phyloP scores from a whole-genome alignment of 2,329 filamentous ascomycete species.

The Dactylellina parvicollis region DNA sequence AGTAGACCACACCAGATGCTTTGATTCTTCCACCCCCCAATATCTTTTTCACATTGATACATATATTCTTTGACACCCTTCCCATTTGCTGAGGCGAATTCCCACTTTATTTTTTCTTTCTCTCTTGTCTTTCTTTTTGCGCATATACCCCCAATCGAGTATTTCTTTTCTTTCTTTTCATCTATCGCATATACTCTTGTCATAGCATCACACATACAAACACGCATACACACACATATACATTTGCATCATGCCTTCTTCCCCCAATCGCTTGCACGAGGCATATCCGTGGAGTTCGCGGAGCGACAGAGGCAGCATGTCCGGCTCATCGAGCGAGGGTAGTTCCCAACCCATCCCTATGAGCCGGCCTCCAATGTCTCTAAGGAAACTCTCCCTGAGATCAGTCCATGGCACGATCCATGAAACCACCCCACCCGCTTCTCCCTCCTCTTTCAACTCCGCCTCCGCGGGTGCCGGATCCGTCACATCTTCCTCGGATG shows the following conservation, averaged over 20 bases:
- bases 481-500: slow-evolving; percentile 39
- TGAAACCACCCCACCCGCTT: slow-evolving; percentile 51
- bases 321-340: slow-evolving; percentile 41
- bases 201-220: not conserved
- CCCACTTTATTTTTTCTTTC: not conserved
- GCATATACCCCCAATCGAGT: slow-evolving; percentile 20
- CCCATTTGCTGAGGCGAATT: slow-evolving; percentile 1
- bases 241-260: slow-evolving; percentile 24
- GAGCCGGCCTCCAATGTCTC: slow-evolving; percentile 48
- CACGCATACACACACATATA: too few species aligned
- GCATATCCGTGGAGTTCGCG: slow-evolving; percentile 43
- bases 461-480: slow-evolving; percentile 42
- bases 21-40: slow-evolving; percentile 45
- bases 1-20: slow-evolving; percentile 52
- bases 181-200: slow-evolving; percentile 5
- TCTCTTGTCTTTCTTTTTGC: not conserved
- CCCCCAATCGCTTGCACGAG: slow-evolving; percentile 31
- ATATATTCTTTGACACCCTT: slow-evolving; percentile 23
- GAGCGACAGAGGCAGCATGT: slow-evolving; percentile 47
- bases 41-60: slow-evolving; percentile 9
- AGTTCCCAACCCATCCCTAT: slow-evolving; percentile 46
- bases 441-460: slow-evolving; percentile 50
- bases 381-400: slow-evolving; percentile 51
- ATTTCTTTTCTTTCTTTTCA: not conserved
- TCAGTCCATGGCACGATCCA: slow-evolving; percentile 50